These are phyloP conservation scores for Pilobolus umbonatus DNA, from an alignment of 192 early-diverging fungal genomes.

Conservation along the genomic window DNA sequence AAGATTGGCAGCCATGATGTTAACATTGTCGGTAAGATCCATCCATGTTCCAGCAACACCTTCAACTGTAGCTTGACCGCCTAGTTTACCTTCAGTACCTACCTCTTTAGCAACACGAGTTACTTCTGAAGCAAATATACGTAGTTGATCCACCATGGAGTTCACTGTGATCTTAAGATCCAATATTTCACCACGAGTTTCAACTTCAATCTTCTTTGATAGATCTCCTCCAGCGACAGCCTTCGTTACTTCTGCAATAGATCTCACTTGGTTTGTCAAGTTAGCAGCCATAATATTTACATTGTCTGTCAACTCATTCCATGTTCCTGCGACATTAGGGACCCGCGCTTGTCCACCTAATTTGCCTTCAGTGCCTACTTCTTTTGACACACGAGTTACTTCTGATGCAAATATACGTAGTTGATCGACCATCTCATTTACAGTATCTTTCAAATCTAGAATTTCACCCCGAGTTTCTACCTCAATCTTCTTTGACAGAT, in stretches of 20 bases:
- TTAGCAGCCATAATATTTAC: conserved; percentile 54
- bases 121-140: conserved; percentile 41
- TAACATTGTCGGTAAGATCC: conserved; percentile 46
- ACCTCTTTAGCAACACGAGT: conserved; percentile 34
- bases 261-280: conserved; percentile 53
- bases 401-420: conserved; percentile 51
- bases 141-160: conserved; percentile 43
- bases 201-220: conserved; percentile 36
- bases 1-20: conserved; percentile 45
- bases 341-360: conserved; percentile 48
- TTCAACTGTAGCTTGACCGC: conserved; percentile 28
- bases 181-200: conserved; percentile 40
- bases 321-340: conserved; percentile 48
- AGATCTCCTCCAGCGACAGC: conserved; percentile 47
- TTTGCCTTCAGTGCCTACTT: conserved; percentile 53
- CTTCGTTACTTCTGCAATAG: conserved; percentile 45
- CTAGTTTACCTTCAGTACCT: conserved; percentile 32
- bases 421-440: conserved; percentile 66
- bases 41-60: conserved; percentile 47
- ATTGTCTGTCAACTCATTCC: conserved; percentile 51
- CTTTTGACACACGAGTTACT: conserved; percentile 56
- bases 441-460: conserved; percentile 54
- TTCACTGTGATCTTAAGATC: conserved; percentile 48
- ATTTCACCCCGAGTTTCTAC: conserved; percentile 61
- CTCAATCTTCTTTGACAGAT: conserved; percentile 53